phyloP scores from a whole-genome alignment of 768 basidiomycete genomes.

The Mrakia blollopis region DNA sequence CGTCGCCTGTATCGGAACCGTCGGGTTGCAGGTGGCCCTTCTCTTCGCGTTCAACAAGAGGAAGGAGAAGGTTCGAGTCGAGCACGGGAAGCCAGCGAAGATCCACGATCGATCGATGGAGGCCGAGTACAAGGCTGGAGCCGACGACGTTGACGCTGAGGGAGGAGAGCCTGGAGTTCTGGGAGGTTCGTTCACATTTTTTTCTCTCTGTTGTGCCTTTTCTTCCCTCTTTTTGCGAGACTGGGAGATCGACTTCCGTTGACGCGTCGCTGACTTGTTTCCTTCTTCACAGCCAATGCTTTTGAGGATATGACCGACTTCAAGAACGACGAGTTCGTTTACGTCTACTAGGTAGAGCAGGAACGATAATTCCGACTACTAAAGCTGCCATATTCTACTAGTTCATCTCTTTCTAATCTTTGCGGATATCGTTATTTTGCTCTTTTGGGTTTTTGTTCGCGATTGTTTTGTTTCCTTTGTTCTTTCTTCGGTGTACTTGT shows the following conservation, averaged over 20 bases:
- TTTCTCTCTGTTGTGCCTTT: neutral
- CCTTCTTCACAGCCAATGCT: conserved; percentile 25
- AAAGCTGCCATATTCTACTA: no score
- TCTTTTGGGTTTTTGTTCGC: no score
- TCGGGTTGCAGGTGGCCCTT: conserved; percentile 46
- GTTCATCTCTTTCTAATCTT: no score
- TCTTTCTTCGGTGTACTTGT: no score
- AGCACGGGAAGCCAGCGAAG: conserved; percentile 44
- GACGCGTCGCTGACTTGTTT: conserved; percentile 11
- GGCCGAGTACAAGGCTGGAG: conserved; percentile 31
- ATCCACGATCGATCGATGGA: conserved; percentile 48
- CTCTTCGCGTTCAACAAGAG: conserved; percentile 47
- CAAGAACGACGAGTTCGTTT: conserved; percentile 39
- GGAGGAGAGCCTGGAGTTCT: conserved; percentile 5
- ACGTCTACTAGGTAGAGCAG: no score
- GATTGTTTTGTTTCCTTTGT: no score
- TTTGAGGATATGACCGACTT: conserved; percentile 38
- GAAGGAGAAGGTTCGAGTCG: conserved; percentile 45
- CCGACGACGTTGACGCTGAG: conserved; percentile 30
- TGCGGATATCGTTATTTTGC: no score
- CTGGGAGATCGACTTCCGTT: no score
- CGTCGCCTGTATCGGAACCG: conserved; percentile 45
- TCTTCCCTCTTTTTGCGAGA: no score
- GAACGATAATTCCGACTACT: no score
- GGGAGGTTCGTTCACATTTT: neutral